Evolutionary conservation across 192 early-diverging fungal genomes (phyloP).

Genomic region (Entomortierella beljakovae): DNA sequence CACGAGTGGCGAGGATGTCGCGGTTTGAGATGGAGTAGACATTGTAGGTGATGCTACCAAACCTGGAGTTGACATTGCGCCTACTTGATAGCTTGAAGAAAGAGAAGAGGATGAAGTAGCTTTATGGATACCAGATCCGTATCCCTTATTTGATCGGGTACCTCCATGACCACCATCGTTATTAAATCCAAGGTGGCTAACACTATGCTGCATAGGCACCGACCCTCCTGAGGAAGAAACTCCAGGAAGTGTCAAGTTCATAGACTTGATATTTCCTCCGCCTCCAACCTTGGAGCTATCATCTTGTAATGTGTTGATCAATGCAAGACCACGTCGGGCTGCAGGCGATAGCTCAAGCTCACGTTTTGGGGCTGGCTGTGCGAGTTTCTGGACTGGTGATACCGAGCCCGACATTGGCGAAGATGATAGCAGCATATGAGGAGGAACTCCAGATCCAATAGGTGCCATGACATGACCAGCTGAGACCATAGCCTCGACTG

Average conservation of each 20-base stretch:
- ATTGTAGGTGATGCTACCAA: constrained; percentile 4
- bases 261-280: constrained; percentile 28
- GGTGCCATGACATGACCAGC: constrained; percentile 46
- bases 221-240: constrained; percentile 3
- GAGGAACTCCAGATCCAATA: constrained; percentile 5
- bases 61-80: neutral
- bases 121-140: too few species aligned
- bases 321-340: constrained; percentile 30
- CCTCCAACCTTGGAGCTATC: constrained; percentile 43
- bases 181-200: constrained; percentile 9
- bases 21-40: neutral
- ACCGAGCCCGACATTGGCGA: too few species aligned
- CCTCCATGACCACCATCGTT: neutral
- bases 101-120: constrained; percentile 24
- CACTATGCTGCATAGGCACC: constrained; percentile 14
- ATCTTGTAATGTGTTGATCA: constrained; percentile 39
- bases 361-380: constrained; percentile 8
- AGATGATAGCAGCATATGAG: neutral
- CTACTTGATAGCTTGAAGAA: constrained; percentile 17
- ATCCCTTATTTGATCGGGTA: neutral
- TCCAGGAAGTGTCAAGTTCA: neutral
- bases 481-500: constrained; percentile 46
- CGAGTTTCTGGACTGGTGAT: neutral
- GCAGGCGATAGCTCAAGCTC: constrained; percentile 45
- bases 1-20: neutral